These are phyloP conservation scores for Aspergillus sclerotioniger DNA, from an alignment of 495 filamentous ascomycete genomes.

Conservation along the genomic window DNA sequence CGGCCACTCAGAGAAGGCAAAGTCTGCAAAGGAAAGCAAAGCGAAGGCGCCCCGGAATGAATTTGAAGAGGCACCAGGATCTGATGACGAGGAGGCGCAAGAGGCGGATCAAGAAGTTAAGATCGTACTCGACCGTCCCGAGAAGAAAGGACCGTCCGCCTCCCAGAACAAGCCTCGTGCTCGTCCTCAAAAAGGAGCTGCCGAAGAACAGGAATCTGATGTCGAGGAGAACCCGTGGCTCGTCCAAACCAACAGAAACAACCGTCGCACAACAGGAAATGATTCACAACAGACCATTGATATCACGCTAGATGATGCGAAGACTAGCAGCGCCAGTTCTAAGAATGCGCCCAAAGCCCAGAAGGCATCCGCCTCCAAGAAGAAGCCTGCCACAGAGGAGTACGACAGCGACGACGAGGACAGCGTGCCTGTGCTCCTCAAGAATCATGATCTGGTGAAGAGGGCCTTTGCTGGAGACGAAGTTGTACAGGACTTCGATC, in stretches of 20 bases:
- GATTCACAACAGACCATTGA: conserved; percentile 39
- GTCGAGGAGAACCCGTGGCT: conserved; percentile 52
- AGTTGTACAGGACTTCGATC: conserved; percentile 76
- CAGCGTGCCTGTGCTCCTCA: conserved; percentile 62
- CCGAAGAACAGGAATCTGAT: conserved; percentile 22
- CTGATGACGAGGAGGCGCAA: conserved; percentile 48
- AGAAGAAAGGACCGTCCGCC: conserved; percentile 23
- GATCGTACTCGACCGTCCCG: conserved; percentile 21
- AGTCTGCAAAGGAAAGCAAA: conserved; percentile 20
- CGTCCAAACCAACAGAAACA: conserved; percentile 39
- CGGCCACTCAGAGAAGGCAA: conserved; percentile 44
- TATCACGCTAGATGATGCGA: conserved; percentile 34
- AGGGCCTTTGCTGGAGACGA: conserved; percentile 88
- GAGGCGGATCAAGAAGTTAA: conserved; percentile 27
- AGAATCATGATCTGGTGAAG: conserved; percentile 78
- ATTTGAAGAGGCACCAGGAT: conserved; percentile 57
- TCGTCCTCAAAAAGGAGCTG: conserved; percentile 19
- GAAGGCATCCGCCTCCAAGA: conserved; percentile 13
- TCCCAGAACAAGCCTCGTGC: conserved; percentile 20
- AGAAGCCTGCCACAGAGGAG: conserved; percentile 26
- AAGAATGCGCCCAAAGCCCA: conserved; percentile 22
- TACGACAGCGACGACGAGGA: conserved; percentile 55
- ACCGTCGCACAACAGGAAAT: conserved; percentile 32
- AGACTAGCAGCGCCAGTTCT: conserved; percentile 19
- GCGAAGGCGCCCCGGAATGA: conserved; percentile 43